phyloP scores from a whole-genome alignment of 306 rosid species.

The Vigna radiata region DNA sequence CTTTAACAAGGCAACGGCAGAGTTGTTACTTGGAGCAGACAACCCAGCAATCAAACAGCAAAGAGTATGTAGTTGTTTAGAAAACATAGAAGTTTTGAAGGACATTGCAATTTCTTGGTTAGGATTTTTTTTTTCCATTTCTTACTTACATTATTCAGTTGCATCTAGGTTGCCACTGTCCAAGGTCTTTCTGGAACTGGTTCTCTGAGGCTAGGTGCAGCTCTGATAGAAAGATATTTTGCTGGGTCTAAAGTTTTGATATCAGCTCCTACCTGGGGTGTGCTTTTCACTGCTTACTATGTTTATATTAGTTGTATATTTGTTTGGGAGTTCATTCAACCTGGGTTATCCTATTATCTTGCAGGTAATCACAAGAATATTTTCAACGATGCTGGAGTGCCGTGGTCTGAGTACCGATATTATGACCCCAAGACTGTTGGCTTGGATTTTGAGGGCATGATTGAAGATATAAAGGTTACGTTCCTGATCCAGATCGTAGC shows the following conservation, averaged over 20 bases:
- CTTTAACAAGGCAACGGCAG: slow-evolving; percentile 92
- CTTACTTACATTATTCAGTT: slow-evolving; percentile 33
- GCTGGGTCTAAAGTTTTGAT: slow-evolving; percentile 89
- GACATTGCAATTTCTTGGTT: slow-evolving; percentile 3
- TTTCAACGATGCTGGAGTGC: slow-evolving; percentile 87
- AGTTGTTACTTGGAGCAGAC: slow-evolving; percentile 87
- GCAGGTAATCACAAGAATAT: slow-evolving; percentile 98
- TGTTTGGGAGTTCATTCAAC: slow-evolving; percentile 34
- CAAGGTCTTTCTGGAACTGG: slow-evolving; percentile 99
- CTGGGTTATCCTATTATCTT: slow-evolving; percentile 26
- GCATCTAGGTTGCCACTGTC: slow-evolving; percentile 85
- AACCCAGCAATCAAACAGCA: slow-evolving; percentile 79
- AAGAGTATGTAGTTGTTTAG: slow-evolving; percentile 55
- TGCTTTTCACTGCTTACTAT: slow-evolving; percentile 35
- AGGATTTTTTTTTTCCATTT: not conserved
- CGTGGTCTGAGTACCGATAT: slow-evolving; percentile 94
- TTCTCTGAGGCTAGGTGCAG: slow-evolving; percentile 88
- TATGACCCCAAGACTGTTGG: slow-evolving; percentile 98
- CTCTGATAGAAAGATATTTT: slow-evolving; percentile 87
- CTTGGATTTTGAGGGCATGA: slow-evolving; percentile 98
- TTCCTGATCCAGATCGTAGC: slow-evolving; percentile 33
- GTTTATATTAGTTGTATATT: slow-evolving; percentile 36
- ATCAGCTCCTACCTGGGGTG: slow-evolving; percentile 99
- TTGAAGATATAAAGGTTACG: slow-evolving; percentile 83
- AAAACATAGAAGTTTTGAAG: slow-evolving; percentile 6